Evolutionary conservation across 441 rosid genomes (phyloP).

Genomic region (Geranium incanum): DNA sequence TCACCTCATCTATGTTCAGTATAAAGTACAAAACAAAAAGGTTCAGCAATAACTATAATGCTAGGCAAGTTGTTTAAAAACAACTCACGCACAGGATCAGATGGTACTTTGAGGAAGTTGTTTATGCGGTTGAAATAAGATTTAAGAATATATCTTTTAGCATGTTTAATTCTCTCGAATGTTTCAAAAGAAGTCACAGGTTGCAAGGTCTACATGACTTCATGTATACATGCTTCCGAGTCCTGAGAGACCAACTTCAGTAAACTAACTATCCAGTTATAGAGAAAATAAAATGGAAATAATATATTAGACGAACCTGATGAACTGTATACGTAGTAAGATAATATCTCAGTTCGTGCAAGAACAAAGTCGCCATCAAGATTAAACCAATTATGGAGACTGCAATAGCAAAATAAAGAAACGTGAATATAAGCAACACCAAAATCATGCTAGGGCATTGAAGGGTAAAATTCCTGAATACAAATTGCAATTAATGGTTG

Average conservation of each 20-base stretch:
- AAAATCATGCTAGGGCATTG: too few relatives aligned
- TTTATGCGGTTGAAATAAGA: neutral
- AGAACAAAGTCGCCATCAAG: slow-evolving; percentile 80
- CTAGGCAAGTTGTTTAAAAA: neutral
- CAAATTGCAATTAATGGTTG: neutral
- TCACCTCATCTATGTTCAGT: slow-evolving; percentile 4
- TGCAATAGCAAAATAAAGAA: slow-evolving; percentile 25
- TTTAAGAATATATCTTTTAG: neutral
- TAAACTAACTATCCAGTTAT: neutral
- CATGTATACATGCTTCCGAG: neutral
- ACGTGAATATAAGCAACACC: too few relatives aligned
- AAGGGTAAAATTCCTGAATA: too few relatives aligned
- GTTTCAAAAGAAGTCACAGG: neutral
- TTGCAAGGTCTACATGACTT: neutral
- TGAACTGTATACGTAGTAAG: slow-evolving; percentile 71
- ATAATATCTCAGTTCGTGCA: slow-evolving; percentile 83
- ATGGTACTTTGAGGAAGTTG: neutral
- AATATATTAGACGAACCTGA: slow-evolving; percentile 45
- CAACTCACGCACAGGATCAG: neutral
- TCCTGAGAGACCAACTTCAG: neutral
- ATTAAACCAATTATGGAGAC: slow-evolving; percentile 74
- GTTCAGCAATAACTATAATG: neutral
- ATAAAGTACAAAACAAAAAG: neutral
- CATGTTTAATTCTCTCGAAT: neutral
- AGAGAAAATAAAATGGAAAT: neutral